Evolutionary conservation across 2,329 filamentous ascomycete species (phyloP).

Genomic region (Incumbomyces delicatus): DNA sequence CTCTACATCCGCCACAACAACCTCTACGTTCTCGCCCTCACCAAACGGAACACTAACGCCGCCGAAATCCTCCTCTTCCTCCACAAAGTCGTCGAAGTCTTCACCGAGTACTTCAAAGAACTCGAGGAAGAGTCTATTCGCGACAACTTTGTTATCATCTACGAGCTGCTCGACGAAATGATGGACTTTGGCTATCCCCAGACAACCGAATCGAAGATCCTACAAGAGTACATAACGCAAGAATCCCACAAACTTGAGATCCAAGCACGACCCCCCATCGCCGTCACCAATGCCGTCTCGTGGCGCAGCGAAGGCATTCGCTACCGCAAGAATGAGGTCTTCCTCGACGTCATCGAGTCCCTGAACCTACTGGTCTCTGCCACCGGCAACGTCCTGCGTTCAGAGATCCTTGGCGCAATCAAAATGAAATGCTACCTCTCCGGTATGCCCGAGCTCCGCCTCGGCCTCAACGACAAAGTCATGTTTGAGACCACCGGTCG

Average conservation of each 20-base stretch:
- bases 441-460: conserved; percentile 89
- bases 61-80: conserved; percentile 97
- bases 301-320: conserved; percentile 97
- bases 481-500: conserved; percentile 98
- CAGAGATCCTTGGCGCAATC: conserved; percentile 90
- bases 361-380: conserved; percentile 91
- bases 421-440: conserved; percentile 99
- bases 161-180: conserved; percentile 98
- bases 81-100: conserved; percentile 96
- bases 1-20: conserved; percentile 99
- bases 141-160: conserved; percentile 99
- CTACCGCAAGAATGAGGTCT: conserved; percentile 99
- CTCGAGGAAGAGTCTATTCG: conserved; percentile 97
- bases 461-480: conserved; percentile 96
- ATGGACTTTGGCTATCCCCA: conserved; percentile 99
- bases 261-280: conserved; percentile 89
- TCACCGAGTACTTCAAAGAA: conserved; percentile 99
- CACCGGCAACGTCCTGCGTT: conserved; percentile 88
- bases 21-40: conserved; percentile 92
- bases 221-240: conserved; percentile 98
- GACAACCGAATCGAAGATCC: conserved; percentile 95
- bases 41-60: conserved; percentile 97
- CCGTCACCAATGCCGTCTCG: conserved; percentile 94
- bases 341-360: conserved; percentile 93
- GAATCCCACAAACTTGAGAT: conserved; percentile 98